Evolutionary conservation across 225 moss, liverwort and hornwort genomes (phyloP), one percentile per base, ranked within the genome.

Genomic region (Marchantia paleacea): DNA sequence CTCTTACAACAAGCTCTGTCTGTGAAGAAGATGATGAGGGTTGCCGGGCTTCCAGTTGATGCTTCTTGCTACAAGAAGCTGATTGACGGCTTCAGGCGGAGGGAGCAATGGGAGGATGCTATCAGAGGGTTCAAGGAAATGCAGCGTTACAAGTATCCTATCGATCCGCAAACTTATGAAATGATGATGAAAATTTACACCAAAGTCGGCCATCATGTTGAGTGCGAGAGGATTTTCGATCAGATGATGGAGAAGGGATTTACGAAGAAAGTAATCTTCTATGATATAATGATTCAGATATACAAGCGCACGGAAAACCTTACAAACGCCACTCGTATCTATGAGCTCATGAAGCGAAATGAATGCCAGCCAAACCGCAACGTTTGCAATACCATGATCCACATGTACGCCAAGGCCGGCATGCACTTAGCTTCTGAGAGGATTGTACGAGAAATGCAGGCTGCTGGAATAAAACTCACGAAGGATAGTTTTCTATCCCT

Each of bases 21-120:
- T 49, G 84, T 89, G 78, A 89, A 89, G 80, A 86, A 64, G 79
- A 82, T 84, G 84, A 89, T 89, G 89, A 82, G 84, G 76, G 77
- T 79, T 31, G 84, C 84, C 8, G 68, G 75, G 61, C 63, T 86
- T 53, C 77, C 84, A 52, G 84, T 89, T 3, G 82, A 86, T 77
- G 82, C n/a, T 31, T 86, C 84, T 24, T 89, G 89, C 78, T 89
- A 89, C 69, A 58, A 25, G 5, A 86, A 47, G 65, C 77, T 89
- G 64, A 89, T 89, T 69, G 85, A 83, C 63, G 89, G 86, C 12
- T 86, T 89, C 65, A 86, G 78, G 80, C 54, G 78, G 28, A 57
- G 72, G 74, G 82, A 89, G 84, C 81, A 76, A 19, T 86, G 85
- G 86, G 89, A 89, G 58, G 86, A 86, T 63, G 89, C 86, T 58